phyloP scores from a whole-genome alignment of 139 green algal genomes.

The Chlamydomonas schloesseri region DNA sequence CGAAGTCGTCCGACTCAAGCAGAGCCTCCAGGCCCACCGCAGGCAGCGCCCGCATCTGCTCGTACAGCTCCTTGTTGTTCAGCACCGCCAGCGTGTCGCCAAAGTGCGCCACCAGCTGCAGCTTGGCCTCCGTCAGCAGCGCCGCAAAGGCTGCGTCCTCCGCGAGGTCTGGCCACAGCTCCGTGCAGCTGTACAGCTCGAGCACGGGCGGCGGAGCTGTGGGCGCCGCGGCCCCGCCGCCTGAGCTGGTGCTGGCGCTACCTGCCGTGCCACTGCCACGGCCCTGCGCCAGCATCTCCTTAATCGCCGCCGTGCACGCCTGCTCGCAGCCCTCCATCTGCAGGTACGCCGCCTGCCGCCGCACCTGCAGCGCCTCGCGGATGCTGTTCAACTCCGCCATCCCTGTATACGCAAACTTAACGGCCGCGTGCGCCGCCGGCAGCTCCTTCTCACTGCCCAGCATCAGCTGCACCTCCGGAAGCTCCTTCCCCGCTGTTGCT shows the following conservation, averaged over 20 bases:
- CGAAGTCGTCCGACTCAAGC: conserved; percentile 11
- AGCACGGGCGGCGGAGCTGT: background rate
- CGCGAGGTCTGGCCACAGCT: background rate
- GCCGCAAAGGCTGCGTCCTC: background rate
- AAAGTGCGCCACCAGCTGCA: background rate
- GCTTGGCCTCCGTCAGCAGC: background rate
- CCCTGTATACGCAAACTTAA: conserved; percentile 15
- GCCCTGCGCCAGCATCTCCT: no score
- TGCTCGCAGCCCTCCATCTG: background rate
- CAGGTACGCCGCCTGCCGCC: background rate
- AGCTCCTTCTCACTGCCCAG: background rate
- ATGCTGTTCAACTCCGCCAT: background rate
- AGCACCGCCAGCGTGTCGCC: background rate
- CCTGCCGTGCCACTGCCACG: no score
- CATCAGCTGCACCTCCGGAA: background rate
- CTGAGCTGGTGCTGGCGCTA: background rate
- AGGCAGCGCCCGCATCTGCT: background rate
- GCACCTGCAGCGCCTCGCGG: background rate
- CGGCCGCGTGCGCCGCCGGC: background rate
- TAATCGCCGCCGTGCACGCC: background rate
- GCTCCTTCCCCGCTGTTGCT: no score
- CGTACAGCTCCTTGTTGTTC: background rate
- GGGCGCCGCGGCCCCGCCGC: no score
- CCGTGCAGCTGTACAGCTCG: background rate
- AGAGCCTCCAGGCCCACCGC: conserved; percentile 3